Conservation (phyloP, 345 rosid genomes). For the Bruguiera parviflora region DNA sequence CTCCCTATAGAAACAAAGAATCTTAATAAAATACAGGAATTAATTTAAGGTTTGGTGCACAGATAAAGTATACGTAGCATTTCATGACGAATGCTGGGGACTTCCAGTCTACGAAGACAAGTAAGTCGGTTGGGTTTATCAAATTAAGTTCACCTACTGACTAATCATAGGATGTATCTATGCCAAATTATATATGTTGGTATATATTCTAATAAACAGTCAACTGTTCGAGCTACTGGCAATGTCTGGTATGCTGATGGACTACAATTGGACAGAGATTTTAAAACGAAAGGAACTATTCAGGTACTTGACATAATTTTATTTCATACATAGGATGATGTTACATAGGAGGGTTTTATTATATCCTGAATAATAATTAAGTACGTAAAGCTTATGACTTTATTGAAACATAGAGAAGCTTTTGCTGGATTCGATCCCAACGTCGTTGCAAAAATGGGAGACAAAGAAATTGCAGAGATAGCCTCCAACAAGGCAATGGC, state of each 20-base stretch:
- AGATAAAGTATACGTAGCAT: conserved; percentile 74
- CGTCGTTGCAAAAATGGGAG: conserved; percentile 77
- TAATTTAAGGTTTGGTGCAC: conserved; percentile 20
- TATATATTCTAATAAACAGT: conserved; percentile 34
- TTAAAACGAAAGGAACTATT: conserved; percentile 61
- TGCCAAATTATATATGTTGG: neutral
- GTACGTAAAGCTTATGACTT: too few relatives aligned
- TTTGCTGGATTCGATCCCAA: conserved; percentile 76
- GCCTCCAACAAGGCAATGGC: conserved; percentile 64
- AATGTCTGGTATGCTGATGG: conserved; percentile 91
- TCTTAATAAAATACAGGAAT: neutral
- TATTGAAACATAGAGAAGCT: conserved; percentile 45
- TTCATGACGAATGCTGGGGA: conserved; percentile 98
- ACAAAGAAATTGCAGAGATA: conserved; percentile 64
- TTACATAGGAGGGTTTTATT: too few relatives aligned
- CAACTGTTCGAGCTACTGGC: conserved; percentile 88
- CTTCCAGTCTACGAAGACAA: conserved; percentile 88
- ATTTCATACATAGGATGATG: too few relatives aligned
- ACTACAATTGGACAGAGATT: conserved; percentile 96
- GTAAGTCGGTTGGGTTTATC: conserved; percentile 37
- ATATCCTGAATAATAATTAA: too few relatives aligned
- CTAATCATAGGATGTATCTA: neutral
- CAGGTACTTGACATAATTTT: conserved; percentile 39
- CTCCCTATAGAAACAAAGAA: neutral
- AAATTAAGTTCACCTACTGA: neutral